Evolutionary conservation across 257 asterid species (phyloP).

Genomic region (Cruciata laevipes): DNA sequence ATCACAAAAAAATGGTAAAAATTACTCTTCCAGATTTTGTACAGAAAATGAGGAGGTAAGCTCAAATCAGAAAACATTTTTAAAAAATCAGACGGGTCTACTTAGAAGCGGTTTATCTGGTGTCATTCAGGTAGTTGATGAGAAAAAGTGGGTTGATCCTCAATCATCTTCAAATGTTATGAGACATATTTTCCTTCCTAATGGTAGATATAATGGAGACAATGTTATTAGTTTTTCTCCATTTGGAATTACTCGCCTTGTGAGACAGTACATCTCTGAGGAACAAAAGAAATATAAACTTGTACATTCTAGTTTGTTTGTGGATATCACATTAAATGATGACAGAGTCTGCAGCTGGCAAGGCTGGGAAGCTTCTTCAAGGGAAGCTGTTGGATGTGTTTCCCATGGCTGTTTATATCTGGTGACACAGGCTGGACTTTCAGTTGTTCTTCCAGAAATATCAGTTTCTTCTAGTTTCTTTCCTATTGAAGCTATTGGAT

Average conservation of each 20-base stretch:
- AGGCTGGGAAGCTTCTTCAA: constrained; percentile 44
- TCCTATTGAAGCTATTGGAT: constrained; percentile 79
- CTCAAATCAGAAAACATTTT: constrained; percentile 21
- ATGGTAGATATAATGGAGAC: constrained; percentile 39
- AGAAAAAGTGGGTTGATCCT: constrained; percentile 32
- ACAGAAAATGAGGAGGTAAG: constrained; percentile 19
- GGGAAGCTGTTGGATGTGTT: constrained; percentile 78
- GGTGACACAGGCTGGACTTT: constrained; percentile 66
- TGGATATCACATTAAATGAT: constrained; percentile 43
- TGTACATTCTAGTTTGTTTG: constrained; percentile 53
- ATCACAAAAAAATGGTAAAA: constrained; percentile 19
- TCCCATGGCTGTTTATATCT: constrained; percentile 66
- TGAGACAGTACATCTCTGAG: constrained; percentile 34
- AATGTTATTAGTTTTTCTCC: constrained; percentile 73
- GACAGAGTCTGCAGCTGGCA: constrained; percentile 35
- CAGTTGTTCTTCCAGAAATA: constrained; percentile 83
- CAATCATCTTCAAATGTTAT: constrained; percentile 31
- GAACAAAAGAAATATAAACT: constrained; percentile 42
- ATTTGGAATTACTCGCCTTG: constrained; percentile 80
- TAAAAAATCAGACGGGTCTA: constrained; percentile 27
- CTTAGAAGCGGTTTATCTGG: constrained; percentile 25
- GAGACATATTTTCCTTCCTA: constrained; percentile 63
- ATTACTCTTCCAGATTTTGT: constrained; percentile 20
- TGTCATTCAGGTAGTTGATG: constrained; percentile 27
- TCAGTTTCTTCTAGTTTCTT: constrained; percentile 54